These are phyloP conservation scores for Echites panduratus DNA, from an alignment of 257 asterid genomes.

Conservation along the genomic window DNA sequence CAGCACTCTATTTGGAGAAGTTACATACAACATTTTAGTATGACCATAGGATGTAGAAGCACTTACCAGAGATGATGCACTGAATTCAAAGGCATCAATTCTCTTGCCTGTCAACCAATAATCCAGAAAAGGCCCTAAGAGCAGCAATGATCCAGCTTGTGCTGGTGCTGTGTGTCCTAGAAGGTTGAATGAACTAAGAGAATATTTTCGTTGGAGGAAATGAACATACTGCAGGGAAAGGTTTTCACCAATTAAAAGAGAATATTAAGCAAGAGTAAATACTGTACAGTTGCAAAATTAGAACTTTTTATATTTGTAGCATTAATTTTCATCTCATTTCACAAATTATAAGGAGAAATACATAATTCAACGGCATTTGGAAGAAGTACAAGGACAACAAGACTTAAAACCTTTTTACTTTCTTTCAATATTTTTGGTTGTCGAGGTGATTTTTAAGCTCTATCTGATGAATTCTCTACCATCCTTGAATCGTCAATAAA, in stretches of 20 bases:
- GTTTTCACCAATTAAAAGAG: constrained; percentile 10
- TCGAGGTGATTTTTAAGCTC: not conserved
- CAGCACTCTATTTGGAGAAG: not conserved
- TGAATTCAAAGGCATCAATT: constrained; percentile 64
- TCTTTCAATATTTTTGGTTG: not conserved
- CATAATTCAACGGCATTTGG: not conserved
- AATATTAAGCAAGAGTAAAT: not conserved
- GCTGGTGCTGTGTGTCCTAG: constrained; percentile 98
- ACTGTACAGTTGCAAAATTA: not conserved
- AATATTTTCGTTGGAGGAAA: constrained; percentile 88
- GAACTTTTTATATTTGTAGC: not conserved
- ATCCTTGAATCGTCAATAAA: not conserved
- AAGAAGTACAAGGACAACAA: not conserved
- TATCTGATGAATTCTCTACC: not conserved
- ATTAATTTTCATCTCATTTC: not conserved
- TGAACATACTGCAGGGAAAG: constrained; percentile 83
- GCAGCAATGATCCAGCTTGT: constrained; percentile 83
- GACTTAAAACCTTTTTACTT: not conserved
- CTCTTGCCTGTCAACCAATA: constrained; percentile 93
- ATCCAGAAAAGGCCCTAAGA: constrained; percentile 89
- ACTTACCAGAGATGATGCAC: constrained; percentile 62
- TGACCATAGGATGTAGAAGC: constrained; percentile 1
- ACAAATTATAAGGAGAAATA: not conserved
- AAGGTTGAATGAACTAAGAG: constrained; percentile 91
- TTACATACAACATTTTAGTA: not conserved